These are phyloP conservation scores for Chytriomyces sp. DNA, from an alignment of 192 early-diverging fungal genomes.

Conservation along the genomic window DNA sequence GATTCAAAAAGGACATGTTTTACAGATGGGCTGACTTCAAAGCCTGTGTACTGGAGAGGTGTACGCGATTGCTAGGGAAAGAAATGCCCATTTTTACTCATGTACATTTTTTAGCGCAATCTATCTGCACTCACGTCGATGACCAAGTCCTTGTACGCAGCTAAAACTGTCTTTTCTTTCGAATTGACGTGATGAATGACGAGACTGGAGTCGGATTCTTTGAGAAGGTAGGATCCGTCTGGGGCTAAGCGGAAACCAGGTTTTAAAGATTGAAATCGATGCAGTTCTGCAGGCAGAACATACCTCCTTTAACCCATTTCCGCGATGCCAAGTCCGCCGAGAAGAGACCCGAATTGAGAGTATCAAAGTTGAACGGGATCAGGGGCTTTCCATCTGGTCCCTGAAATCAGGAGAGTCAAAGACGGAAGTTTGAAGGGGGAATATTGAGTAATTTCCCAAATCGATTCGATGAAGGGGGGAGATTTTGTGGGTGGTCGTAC, in stretches of 20 bases:
- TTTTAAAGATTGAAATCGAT: slow-evolving; percentile 2
- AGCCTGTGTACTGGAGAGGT: slow-evolving; percentile 16
- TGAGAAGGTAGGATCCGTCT: slow-evolving; percentile 17
- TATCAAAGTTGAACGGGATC: slow-evolving; percentile 2
- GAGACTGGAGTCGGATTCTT: slow-evolving; percentile 3
- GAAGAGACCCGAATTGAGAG: slow-evolving; percentile 13
- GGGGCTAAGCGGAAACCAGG: background rate
- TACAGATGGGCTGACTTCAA: slow-evolving; percentile 35
- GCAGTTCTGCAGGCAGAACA: background rate
- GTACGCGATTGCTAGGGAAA: slow-evolving; percentile 1
- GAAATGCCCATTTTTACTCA: background rate
- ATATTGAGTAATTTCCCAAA: background rate
- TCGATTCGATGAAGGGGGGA: background rate
- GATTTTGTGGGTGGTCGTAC: no score
- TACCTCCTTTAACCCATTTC: slow-evolving; percentile 23
- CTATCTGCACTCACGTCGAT: slow-evolving; percentile 4
- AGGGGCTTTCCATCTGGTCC: slow-evolving; percentile 7
- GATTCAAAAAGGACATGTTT: slow-evolving; percentile 78
- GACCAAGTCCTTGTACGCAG: background rate
- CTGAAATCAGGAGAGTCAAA: background rate
- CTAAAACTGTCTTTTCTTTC: slow-evolving; percentile 4
- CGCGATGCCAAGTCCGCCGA: background rate
- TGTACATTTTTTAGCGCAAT: background rate
- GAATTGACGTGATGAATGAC: slow-evolving; percentile 13
- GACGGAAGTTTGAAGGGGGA: background rate